phyloP scores from a whole-genome alignment of 805 yeast genomes.

The Cyberlindnera veronae region DNA sequence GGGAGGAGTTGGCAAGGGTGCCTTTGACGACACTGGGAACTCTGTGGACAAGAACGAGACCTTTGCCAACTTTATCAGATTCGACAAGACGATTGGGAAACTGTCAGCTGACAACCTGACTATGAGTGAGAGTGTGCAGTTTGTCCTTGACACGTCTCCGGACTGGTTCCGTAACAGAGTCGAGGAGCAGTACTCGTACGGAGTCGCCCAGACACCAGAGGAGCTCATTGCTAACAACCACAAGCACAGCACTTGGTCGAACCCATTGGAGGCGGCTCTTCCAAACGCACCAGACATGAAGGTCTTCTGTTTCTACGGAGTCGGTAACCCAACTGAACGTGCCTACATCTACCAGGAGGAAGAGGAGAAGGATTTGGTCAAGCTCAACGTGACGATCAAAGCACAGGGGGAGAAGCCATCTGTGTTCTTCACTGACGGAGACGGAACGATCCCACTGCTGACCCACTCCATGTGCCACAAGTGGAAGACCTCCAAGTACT shows the following conservation, averaged over 20 bases:
- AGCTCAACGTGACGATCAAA: conserved; percentile 71
- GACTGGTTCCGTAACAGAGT: conserved; percentile 70
- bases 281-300: conserved; percentile 94
- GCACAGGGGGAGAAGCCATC: conserved; percentile 54
- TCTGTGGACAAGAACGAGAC: conserved; percentile 34
- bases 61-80: conserved; percentile 73
- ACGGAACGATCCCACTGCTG: conserved; percentile 87
- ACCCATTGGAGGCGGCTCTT: conserved; percentile 87
- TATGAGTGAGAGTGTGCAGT: conserved; percentile 63
- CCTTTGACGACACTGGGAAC: conserved; percentile 55
- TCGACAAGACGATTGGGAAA: conserved; percentile 43
- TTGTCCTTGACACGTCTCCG: conserved; percentile 62
- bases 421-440: conserved; percentile 87
- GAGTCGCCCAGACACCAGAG: conserved; percentile 55
- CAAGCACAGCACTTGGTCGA: conserved; percentile 84
- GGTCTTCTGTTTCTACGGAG: conserved; percentile 87
- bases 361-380: conserved; percentile 43
- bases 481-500: conserved; percentile 71
- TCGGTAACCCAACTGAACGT: conserved; percentile 95
- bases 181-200: conserved; percentile 70
- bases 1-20: conserved; percentile 67
- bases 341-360: conserved; percentile 83
- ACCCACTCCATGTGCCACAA: conserved; percentile 90
- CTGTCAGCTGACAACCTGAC: conserved; percentile 54
- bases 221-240: conserved; percentile 65